phyloP scores from a whole-genome alignment of 2,329 filamentous ascomycete genomes.

The Trichocomaceae sp. region DNA sequence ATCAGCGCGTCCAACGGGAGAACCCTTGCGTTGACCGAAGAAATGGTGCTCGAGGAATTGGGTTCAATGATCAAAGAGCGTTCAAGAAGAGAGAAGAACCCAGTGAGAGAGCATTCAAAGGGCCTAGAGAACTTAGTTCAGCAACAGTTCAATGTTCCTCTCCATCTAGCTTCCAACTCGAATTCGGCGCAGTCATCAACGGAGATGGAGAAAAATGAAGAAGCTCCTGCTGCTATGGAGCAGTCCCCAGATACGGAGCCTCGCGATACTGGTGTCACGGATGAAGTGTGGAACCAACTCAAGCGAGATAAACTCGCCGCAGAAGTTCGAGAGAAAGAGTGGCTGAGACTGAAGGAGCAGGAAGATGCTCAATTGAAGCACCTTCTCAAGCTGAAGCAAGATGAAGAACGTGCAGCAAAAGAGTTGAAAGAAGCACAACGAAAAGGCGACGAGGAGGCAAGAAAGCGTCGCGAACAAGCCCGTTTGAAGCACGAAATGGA shows the following conservation, averaged over 20 bases:
- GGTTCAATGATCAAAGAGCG: slow-evolving; percentile 13
- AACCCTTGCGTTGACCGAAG: slow-evolving; percentile 4
- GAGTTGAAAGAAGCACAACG: slow-evolving; percentile 6
- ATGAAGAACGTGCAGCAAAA: background rate
- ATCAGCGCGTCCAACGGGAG: background rate
- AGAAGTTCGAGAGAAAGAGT: slow-evolving; percentile 3
- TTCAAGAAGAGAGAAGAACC: background rate
- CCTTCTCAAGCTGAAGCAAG: background rate
- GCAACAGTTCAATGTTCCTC: background rate
- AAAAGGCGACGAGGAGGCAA: slow-evolving; percentile 6
- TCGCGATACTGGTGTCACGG: slow-evolving; percentile 20
- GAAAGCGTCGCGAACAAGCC: slow-evolving; percentile 28
- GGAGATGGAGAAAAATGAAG: background rate
- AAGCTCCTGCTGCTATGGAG: background rate
- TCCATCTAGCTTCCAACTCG: background rate
- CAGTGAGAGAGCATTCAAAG: background rate
- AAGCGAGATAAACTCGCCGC: slow-evolving; percentile 14
- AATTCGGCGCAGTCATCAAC: background rate
- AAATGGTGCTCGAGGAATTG: slow-evolving; percentile 13
- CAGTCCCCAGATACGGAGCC: background rate
- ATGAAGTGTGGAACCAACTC: slow-evolving; percentile 22
- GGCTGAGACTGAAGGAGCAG: background rate
- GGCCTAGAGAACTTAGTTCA: background rate
- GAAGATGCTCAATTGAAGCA: background rate
- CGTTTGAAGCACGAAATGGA: slow-evolving; percentile 18